phyloP scores from a whole-genome alignment of 2,329 filamentous ascomycete genomes.

The Diaporthe humulicola region DNA sequence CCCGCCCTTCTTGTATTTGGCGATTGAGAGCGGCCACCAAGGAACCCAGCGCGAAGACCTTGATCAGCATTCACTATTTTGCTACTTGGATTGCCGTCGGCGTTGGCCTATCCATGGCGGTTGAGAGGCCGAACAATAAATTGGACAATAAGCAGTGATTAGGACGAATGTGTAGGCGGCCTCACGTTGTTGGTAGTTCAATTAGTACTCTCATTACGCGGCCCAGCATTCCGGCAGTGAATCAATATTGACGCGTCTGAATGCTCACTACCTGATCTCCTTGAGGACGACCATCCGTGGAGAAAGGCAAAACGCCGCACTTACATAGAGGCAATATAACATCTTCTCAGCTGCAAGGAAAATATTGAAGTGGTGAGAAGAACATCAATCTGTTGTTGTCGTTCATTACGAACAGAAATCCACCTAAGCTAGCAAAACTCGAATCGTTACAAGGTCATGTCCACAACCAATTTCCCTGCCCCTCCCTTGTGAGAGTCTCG shows the following conservation, averaged over 20 bases:
- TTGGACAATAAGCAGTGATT: too few species aligned
- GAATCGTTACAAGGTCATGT: neutral
- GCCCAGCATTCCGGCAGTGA: too few species aligned
- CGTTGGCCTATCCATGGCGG: neutral
- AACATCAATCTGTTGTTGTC: too few species aligned
- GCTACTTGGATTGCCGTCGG: neutral
- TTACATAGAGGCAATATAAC: neutral
- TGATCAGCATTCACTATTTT: too few species aligned
- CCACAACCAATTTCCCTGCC: conserved; percentile 1
- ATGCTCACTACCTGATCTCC: neutral
- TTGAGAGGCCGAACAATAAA: neutral
- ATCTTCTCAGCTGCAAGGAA: neutral
- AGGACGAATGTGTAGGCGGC: too few species aligned
- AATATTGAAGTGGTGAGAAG: neutral
- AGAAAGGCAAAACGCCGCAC: neutral
- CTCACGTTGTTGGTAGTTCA: too few species aligned
- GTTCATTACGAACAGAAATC: neutral
- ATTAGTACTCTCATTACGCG: too few species aligned
- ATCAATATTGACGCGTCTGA: neutral
- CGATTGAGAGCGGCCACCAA: too few species aligned
- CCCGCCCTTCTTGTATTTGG: neutral
- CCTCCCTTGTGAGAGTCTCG: conserved; percentile 4
- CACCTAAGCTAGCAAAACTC: neutral
- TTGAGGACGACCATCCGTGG: neutral
- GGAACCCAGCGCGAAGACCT: too few species aligned